These are phyloP conservation scores for Echinochloa phyllopogon DNA, from an alignment of 176 grass and related monocot species.

Conservation along the genomic window DNA sequence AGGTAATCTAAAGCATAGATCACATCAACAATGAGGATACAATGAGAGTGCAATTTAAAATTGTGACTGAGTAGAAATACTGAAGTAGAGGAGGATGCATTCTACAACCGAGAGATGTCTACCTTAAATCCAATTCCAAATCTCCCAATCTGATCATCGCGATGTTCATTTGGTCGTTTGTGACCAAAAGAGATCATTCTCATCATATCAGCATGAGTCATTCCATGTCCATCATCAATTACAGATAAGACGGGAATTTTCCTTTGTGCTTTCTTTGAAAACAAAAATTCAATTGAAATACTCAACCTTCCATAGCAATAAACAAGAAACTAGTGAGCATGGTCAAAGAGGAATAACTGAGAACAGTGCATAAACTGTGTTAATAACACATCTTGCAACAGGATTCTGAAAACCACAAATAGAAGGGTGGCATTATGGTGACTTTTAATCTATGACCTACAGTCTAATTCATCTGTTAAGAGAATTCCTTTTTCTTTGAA, in stretches of 20 bases:
- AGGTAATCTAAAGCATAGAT: slow-evolving; percentile 19
- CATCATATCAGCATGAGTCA: slow-evolving; percentile 69
- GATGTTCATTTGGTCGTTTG: slow-evolving; percentile 52
- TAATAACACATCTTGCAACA: slow-evolving; percentile 24
- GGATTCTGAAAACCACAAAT: slow-evolving; percentile 29
- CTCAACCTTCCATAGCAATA: slow-evolving; percentile 61
- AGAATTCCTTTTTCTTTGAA: background rate
- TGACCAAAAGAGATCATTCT: slow-evolving; percentile 95
- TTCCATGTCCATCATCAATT: slow-evolving; percentile 86
- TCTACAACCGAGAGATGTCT: slow-evolving; percentile 20
- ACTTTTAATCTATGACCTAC: background rate
- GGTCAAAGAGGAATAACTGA: slow-evolving; percentile 25
- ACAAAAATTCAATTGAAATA: slow-evolving; percentile 67
- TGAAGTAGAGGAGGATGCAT: background rate
- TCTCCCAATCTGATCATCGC: slow-evolving; percentile 65
- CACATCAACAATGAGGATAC: background rate
- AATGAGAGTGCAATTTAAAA: slow-evolving; percentile 25
- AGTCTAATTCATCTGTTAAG: background rate
- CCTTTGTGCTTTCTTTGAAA: slow-evolving; percentile 68
- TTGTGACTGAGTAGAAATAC: background rate
- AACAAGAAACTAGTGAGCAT: slow-evolving; percentile 18
- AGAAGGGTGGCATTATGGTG: slow-evolving; percentile 10
- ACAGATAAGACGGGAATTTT: slow-evolving; percentile 81
- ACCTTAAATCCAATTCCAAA: slow-evolving; percentile 98
- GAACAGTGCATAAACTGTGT: slow-evolving; percentile 22